A percentile compares a stretch with the other conserved stretches of the same genome.
These are phyloP conservation scores for Cutaneotrichosporon sp. DNA, from an alignment of 1,284 basidiomycete species.

Conservation along the genomic window DNA sequence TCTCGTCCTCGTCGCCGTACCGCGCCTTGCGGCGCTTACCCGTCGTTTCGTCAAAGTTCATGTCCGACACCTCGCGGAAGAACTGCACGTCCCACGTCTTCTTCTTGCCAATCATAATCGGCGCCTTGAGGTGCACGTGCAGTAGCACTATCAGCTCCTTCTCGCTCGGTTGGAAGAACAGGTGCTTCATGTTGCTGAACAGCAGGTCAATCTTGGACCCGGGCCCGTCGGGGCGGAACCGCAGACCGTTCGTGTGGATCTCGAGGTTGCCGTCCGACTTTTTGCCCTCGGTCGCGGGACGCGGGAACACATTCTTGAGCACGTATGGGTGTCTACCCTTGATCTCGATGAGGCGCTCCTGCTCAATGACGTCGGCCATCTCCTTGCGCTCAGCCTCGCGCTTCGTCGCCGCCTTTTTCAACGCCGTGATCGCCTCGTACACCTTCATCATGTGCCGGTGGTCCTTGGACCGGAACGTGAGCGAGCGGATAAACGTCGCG, in stretches of 20 bases:
- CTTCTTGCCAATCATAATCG: constrained; percentile 98
- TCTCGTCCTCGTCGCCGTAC: constrained; percentile 98
- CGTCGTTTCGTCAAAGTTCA: constrained; percentile 91
- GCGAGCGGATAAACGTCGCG: constrained; percentile 90
- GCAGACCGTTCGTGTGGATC: constrained; percentile 94
- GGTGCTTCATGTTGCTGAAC: constrained; percentile 96
- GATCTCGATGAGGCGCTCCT: constrained; percentile 79
- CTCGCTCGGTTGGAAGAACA: constrained; percentile 99
- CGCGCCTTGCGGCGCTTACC: constrained; percentile 95
- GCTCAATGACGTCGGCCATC: constrained; percentile 95
- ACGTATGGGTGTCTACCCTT: constrained; percentile 74
- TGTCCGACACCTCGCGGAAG: constrained; percentile 95
- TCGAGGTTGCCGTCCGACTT: constrained; percentile 82
- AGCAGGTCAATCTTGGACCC: constrained; percentile 75
- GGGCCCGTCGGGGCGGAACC: constrained; percentile 84
- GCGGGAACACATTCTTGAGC: constrained; percentile 86
- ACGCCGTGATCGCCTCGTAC: constrained; percentile 84
- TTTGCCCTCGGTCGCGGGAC: constrained; percentile 61
- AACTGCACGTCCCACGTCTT: constrained; percentile 98
- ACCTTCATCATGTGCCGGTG: constrained; percentile 82
- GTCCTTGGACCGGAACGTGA: constrained; percentile 89
- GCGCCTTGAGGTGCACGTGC: constrained; percentile 88
- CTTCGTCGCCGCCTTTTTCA: constrained; percentile 96
- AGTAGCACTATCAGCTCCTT: constrained; percentile 92
- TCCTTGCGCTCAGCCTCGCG: constrained; percentile 96